Evolutionary conservation across 148 eudicot species (phyloP), one percentile per base, ranked within the genome.

Genomic region (Nepenthes gracilis): DNA sequence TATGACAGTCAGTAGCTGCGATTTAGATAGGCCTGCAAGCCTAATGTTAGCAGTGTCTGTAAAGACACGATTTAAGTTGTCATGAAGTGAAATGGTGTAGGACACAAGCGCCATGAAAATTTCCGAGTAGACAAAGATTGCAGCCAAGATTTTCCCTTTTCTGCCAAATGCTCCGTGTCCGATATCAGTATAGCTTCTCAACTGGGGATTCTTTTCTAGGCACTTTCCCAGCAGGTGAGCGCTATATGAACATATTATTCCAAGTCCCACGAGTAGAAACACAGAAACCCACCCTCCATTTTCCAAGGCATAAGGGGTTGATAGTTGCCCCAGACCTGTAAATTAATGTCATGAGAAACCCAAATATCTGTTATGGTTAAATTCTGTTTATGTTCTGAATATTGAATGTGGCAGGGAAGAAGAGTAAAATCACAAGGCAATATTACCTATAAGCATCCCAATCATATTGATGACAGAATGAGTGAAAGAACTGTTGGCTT

Each of bases 51-150:
- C 65, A 9, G 75, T 57, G 13, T 76, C 79, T 8, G 55, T 10
- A 12, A 49, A 49, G 6, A 1, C 53, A 2, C 13, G 12, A n/a
- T 49, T 49, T 49, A 88, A 59, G 77, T 88, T 88, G 74, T 88
- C 96, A 54, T 88, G 96, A 23, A 85, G 88, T 1, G 92, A 88
- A 50, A 88, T 88, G 33, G 96, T 88, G 61, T 88, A 88, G 60
- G 96, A 88, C 37, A 88, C 86, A 12, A 88, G 92, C 15, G 78
- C 79, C 91, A 83, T 80, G 78, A 88, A 88, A 12, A 85, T 85
- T 47, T 85, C 88, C 47, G 72, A 14, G 78, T 76, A 85, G 61
- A 85, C 83, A 76, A 88, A 85, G 9, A 68, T 59, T 13, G 80
- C 64, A 1, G 85, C 83, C 51, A 77, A 47, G 34, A 67, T 9